A percentile compares a stretch with the other conserved stretches of the same genome.
Evolutionary conservation across 306 rosid genomes (phyloP).

Genomic region (Acacia confusa): DNA sequence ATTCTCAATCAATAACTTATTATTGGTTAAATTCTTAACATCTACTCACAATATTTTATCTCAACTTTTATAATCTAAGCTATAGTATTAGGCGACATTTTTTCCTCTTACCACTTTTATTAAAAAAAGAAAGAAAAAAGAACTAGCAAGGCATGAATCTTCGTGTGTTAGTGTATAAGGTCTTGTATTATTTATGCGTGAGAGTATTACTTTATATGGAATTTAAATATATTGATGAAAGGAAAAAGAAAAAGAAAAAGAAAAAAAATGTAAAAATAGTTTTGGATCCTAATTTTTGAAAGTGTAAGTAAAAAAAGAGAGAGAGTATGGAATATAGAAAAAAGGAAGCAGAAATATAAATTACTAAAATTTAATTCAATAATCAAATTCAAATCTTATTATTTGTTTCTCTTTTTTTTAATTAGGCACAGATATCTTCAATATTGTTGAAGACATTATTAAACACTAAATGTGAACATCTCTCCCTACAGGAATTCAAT

Average conservation of each 20-base stretch:
- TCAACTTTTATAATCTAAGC: not conserved
- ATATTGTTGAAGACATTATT: too few relatives aligned
- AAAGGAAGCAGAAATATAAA: not conserved
- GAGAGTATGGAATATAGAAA: not conserved
- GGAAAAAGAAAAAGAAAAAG: not conserved
- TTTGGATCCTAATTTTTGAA: not conserved
- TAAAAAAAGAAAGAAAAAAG: too few relatives aligned
- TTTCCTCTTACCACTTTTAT: not conserved
- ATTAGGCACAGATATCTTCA: too few relatives aligned
- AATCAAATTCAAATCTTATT: not conserved
- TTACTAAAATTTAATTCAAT: not conserved
- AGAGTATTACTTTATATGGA: not conserved
- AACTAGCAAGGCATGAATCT: too few relatives aligned
- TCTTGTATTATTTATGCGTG: not conserved
- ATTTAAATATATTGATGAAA: not conserved
- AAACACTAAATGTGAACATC: too few relatives aligned
- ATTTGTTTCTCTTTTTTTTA: not conserved
- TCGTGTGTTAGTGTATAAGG: not conserved
- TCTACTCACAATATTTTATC: not conserved
- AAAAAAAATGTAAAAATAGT: not conserved
- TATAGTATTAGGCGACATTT: not conserved
- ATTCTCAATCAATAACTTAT: too few relatives aligned
- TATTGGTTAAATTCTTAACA: not conserved
- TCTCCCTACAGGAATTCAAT: too few relatives aligned
- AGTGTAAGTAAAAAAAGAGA: not conserved